Evolutionary conservation across 352 stramenopile species (phyloP), one percentile per base, ranked within the genome.

Genomic region (Globisporangium parvum): DNA sequence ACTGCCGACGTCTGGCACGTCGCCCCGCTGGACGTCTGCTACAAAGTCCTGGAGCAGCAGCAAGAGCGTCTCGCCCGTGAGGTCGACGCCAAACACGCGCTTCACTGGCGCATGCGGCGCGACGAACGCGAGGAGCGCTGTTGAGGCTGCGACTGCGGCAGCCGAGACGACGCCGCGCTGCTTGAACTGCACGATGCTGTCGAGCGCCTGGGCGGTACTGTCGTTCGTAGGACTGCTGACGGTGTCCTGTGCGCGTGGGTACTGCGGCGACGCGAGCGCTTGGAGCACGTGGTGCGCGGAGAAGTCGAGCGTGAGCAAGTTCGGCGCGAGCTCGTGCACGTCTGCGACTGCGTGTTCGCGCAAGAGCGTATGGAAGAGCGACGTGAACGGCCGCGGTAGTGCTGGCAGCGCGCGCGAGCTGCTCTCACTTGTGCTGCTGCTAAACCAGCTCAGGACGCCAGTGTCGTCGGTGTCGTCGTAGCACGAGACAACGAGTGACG

Each of bases 261-360:
- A 33, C 35, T 20, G 40, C 28, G 35, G 44, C 65, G 49, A 35
- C 66, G 65, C 18, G 17, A 5, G 18, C 33, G 63, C 59, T 11
- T 51, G 11, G 9, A 82, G 57, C 33, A 54, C 66, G 20, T 44
- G 48, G 0, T 21, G 33, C 47, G 60, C 55, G 55, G 75, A 78
- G 23, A 77, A 70, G 55, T 91, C 75, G 52, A 91, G 41, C 12
- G 60, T 74, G 21, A 88, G 55, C 56, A 85, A 60, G 21, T 68
- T 76, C 17, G 80, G 80, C 39, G 87, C 37, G 52, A 87, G 57
- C 28, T 88, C 80, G 57, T 73, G 77, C 53, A 88, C 67, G 67
- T 88, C 76, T 18, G 77, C 66, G 1, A 63, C 59, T 1, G 62
- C 31, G 24, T 79, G 68, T 2, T 91, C 80, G 8, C 62, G 63